Evolutionary conservation across 768 basidiomycete species (phyloP), one percentile per base, ranked within the genome.

Genomic region (Leccinum obscurum): DNA sequence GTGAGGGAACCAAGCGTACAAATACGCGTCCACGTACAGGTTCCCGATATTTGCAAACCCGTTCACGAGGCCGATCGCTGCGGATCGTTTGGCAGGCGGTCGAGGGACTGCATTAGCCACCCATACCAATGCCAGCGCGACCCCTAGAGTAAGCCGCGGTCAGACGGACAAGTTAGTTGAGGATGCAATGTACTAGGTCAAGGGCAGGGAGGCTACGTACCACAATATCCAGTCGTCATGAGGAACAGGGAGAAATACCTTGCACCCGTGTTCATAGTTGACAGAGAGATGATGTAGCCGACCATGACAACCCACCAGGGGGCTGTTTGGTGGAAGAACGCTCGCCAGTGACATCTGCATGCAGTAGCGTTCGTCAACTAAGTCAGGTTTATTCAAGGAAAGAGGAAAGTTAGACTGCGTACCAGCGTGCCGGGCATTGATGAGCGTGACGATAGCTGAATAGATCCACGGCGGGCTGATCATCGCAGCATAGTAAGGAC

Each of bases 231-330:
- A 55, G 73, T 70, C 0, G 86, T 80, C 85, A 89, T 86, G 34
- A 88, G 75, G 72, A 87, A 88, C 70, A 88, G 71, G 1, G 84
- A 79, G 28, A 88, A 75, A 62, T 88, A 88, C 56, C 86, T 80
- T 1, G 77, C 85, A 0, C 72, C 79, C n/a, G 78, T 77, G 3
- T 71, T 74, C 73, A 78, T 78, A 0, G 85, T 87, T 1, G 80
- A 80, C 20, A 87, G 68, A 3, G 80, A 81, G 60, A 88, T 85
- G 61, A 88, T 82, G 62, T 82, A 88, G 1, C 84, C 87, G 3
- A 85, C 34, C 5, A 88, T 84, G 51, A 81, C 80, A 3, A 75
- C 81, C 85, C 85, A 86, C 85, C 84, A 86, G 73, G 79, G 81
- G 2, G 69, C 75, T 3, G 77, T 72, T 53, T 83, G 78, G 67